These are phyloP conservation scores for Xylariomycetidae sp. DNA, from an alignment of 2,329 filamentous ascomycete species.

Conservation along the genomic window DNA sequence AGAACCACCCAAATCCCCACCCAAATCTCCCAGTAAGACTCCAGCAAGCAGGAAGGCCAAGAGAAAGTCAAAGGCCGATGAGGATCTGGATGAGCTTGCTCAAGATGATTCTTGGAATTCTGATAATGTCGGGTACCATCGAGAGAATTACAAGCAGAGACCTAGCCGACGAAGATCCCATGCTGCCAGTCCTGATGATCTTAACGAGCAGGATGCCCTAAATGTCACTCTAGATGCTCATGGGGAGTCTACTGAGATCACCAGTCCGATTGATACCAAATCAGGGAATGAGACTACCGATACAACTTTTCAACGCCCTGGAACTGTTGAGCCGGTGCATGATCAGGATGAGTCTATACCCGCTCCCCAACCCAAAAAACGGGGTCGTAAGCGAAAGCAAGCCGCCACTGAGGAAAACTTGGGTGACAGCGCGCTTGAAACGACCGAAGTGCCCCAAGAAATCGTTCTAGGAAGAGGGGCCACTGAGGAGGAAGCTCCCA, in stretches of 20 bases:
- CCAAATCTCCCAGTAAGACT: constrained; percentile 2
- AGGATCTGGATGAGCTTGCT: constrained; percentile 25
- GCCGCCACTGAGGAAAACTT: constrained; percentile 8
- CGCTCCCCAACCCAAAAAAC: constrained; percentile 21
- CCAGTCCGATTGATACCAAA: not conserved
- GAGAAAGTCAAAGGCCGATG: constrained; percentile 10
- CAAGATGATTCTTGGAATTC: constrained; percentile 14
- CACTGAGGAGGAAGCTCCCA: constrained; percentile 9
- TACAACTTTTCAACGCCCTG: constrained; percentile 5
- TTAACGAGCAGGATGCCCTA: constrained; percentile 7
- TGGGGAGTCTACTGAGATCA: constrained; percentile 1
- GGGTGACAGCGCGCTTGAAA: too few species aligned
- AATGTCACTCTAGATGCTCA: constrained; percentile 4
- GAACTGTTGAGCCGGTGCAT: constrained; percentile 3
- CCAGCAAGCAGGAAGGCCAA: constrained; percentile 14
- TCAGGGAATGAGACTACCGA: not conserved
- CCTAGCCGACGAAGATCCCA: constrained; percentile 13
- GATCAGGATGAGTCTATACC: constrained; percentile 8
- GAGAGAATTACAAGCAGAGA: constrained; percentile 15
- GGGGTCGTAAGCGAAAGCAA: constrained; percentile 28
- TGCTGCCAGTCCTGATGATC: constrained; percentile 5
- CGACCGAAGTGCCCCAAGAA: too few species aligned
- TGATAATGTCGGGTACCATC: constrained; percentile 7
- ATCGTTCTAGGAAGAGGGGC: too few species aligned
- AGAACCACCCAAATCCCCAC: constrained; percentile 2